Percentiles rank a stretch among this genome's conserved stretches.
phyloP scores from a whole-genome alignment of 148 eudicot species.

The Chenopodium quinoa region DNA sequence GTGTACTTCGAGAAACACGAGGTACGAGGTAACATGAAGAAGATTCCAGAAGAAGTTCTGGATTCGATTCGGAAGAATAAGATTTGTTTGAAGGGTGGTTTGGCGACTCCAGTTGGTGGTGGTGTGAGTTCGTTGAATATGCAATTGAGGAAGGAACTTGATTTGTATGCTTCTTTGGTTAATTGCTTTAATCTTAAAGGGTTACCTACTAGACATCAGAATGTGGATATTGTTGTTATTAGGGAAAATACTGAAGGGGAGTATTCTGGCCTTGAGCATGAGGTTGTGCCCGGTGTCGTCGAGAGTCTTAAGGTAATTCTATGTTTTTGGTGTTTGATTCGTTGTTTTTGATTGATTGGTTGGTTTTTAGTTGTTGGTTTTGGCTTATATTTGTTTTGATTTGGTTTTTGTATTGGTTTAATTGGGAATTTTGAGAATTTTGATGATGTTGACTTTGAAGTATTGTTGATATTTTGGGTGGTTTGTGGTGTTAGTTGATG shows the following conservation, averaged over 20 bases:
- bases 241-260: slow-evolving; percentile 93
- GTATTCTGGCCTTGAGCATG: slow-evolving; percentile 79
- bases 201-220: slow-evolving; percentile 59
- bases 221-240: slow-evolving; percentile 83
- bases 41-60: slow-evolving; percentile 47
- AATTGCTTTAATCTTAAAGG: slow-evolving; percentile 69
- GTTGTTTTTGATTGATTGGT: background rate
- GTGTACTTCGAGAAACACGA: slow-evolving; percentile 69
- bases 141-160: slow-evolving; percentile 61
- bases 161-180: slow-evolving; percentile 67
- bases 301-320: slow-evolving; percentile 78
- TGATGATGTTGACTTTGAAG: background rate
- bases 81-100: slow-evolving; percentile 69
- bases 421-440: background rate
- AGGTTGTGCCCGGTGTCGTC: slow-evolving; percentile 88
- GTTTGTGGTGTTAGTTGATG: background rate
- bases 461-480: background rate
- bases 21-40: slow-evolving; percentile 62
- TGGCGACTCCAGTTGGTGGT: slow-evolving; percentile 72
- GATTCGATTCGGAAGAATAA: slow-evolving; percentile 67
- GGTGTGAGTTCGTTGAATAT: slow-evolving; percentile 75
- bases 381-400: background rate
- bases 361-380: too few species aligned
- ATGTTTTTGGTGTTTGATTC: background rate
- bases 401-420: background rate